Percentiles rank a stretch among this genome's conserved stretches.
phyloP scores from a whole-genome alignment of 345 rosid species.

The Chamaenerion angustifolium region DNA sequence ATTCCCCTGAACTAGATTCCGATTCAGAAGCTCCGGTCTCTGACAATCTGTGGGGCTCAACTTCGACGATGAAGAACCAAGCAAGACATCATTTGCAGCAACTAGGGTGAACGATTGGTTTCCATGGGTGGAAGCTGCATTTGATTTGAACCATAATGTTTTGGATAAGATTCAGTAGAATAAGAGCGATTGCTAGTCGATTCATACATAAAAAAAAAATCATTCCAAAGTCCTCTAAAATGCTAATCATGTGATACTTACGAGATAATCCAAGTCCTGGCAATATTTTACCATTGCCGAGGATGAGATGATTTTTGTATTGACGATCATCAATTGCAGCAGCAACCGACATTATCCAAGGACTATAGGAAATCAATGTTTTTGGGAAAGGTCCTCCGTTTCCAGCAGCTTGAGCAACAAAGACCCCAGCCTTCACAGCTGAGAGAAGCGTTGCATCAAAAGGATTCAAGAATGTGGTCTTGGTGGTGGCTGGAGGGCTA shows the following conservation, averaged over 20 bases:
- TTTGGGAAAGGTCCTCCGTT: constrained; percentile 97
- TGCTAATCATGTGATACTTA: constrained; percentile 21
- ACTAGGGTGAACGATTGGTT: constrained; percentile 71
- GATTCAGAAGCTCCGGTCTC: constrained; percentile 79
- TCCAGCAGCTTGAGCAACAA: constrained; percentile 97
- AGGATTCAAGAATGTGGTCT: constrained; percentile 81
- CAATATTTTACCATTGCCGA: constrained; percentile 78
- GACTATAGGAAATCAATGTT: constrained; percentile 91
- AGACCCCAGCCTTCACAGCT: constrained; percentile 95
- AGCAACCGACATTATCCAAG: constrained; percentile 92
- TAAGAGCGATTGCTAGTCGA: neutral
- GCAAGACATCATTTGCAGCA: constrained; percentile 89
- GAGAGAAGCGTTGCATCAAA: constrained; percentile 93
- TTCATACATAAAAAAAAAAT: no score
- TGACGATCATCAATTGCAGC: constrained; percentile 96
- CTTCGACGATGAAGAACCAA: constrained; percentile 61
- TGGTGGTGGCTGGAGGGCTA: constrained; percentile 82
- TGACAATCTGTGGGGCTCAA: constrained; percentile 92
- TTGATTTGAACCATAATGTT: constrained; percentile 1
- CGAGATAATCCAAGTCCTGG: constrained; percentile 84
- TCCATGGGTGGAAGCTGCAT: constrained; percentile 75
- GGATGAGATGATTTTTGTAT: constrained; percentile 77
- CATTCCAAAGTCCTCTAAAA: no score
- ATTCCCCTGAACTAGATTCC: constrained; percentile 67
- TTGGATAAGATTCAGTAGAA: constrained; percentile 1